phyloP scores from a whole-genome alignment of 192 early-diverging fungal species.

The Phlyctochytrium planicorne region DNA sequence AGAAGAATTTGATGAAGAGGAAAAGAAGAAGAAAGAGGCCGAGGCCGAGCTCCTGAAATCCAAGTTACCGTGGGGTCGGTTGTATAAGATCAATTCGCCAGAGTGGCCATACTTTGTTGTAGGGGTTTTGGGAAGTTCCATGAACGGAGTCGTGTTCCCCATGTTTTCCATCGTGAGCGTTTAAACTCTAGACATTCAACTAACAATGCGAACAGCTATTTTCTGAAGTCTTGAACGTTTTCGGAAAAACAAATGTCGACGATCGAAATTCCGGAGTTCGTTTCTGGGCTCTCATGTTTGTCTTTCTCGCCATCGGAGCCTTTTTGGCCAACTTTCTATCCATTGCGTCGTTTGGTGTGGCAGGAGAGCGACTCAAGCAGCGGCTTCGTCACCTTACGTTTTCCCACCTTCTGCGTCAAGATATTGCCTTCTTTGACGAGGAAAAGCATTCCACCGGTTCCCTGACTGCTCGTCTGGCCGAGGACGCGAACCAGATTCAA shows the following conservation, averaged over 20 bases:
- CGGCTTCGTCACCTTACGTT: slow-evolving; percentile 41
- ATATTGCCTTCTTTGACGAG: slow-evolving; percentile 55
- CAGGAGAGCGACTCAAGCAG: slow-evolving; percentile 37
- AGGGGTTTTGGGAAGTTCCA: slow-evolving; percentile 56
- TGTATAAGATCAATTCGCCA: slow-evolving; percentile 45
- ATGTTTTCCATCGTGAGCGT: slow-evolving; percentile 39
- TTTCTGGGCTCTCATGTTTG: slow-evolving; percentile 61
- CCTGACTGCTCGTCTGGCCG: slow-evolving; percentile 76
- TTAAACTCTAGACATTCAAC: too few species aligned
- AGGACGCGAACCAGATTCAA: slow-evolving; percentile 64
- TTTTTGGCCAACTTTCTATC: slow-evolving; percentile 50
- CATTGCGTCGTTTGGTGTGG: slow-evolving; percentile 46
- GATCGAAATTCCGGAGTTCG: slow-evolving; percentile 38
- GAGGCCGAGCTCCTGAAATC: slow-evolving; percentile 21
- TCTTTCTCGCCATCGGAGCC: slow-evolving; percentile 57
- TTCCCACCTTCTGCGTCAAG: slow-evolving; percentile 46
- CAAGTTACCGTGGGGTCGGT: slow-evolving; percentile 6
- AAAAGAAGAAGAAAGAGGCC: slow-evolving; percentile 24
- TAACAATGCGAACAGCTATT: slow-evolving; percentile 53
- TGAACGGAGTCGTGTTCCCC: slow-evolving; percentile 48
- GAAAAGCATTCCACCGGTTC: slow-evolving; percentile 69
- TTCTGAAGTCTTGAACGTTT: slow-evolving; percentile 33
- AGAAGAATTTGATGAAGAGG: too few species aligned
- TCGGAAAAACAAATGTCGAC: slow-evolving; percentile 33
- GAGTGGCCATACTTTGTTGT: slow-evolving; percentile 47